phyloP scores from a whole-genome alignment of 352 stramenopile species.

The Pythium phragmiticola region DNA sequence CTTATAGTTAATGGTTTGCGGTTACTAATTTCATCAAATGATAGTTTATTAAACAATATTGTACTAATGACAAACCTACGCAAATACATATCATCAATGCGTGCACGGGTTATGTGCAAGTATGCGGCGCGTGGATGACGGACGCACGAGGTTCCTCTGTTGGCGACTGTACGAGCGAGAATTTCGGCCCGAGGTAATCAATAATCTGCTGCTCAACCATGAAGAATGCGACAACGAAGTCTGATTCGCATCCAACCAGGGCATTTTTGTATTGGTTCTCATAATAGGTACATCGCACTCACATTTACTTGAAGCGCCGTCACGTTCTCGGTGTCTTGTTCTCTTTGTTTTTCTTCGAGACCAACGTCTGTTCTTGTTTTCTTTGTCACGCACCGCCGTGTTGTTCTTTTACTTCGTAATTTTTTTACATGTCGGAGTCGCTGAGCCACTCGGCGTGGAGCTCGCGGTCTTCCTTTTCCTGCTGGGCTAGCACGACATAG shows the following conservation, averaged over 20 bases:
- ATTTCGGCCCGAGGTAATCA: too few relatives aligned
- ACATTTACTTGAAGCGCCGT: too few relatives aligned
- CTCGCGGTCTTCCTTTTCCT: conserved; percentile 2
- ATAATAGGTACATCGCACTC: too few relatives aligned
- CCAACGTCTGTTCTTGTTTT: background rate
- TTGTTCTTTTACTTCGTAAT: background rate
- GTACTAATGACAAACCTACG: background rate
- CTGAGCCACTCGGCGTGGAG: conserved; percentile 8
- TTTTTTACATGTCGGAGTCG: conserved; percentile 8
- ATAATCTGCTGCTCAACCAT: too few relatives aligned
- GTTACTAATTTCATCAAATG: background rate
- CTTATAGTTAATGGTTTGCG: background rate
- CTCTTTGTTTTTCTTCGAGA: too few relatives aligned
- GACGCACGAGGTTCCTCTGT: background rate
- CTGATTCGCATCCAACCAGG: too few relatives aligned
- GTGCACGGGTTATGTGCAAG: conserved; percentile 6
- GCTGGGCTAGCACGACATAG: background rate
- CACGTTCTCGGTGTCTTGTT: too few relatives aligned
- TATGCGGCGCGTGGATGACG: conserved; percentile 3
- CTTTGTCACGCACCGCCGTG: background rate
- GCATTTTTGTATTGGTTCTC: too few relatives aligned
- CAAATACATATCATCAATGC: background rate
- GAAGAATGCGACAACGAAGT: too few relatives aligned
- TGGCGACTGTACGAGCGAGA: background rate
- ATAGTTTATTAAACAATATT: background rate